Evolutionary conservation across 2,329 filamentous ascomycete species (phyloP), one percentile per base, ranked within the genome.

Genomic region (Scedosporium boydii): DNA sequence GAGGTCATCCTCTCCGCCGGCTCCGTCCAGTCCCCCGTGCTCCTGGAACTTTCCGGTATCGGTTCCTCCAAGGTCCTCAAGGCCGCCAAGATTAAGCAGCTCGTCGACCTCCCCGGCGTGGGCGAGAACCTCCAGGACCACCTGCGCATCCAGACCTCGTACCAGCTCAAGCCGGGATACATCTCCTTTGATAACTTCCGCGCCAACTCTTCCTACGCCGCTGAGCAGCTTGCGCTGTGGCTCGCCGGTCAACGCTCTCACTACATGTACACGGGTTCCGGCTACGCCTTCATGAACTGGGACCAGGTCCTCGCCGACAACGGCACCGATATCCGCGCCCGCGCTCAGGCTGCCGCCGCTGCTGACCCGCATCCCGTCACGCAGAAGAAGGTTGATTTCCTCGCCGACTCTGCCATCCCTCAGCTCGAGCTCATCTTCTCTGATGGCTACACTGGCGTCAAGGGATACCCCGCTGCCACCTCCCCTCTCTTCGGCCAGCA

Each of bases 111-210:
- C 44, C 73, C 76, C 1, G 74, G 73, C 26, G 76, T 81, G 1
- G 79, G 79, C 61, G 76, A 78, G 67, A 82, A 82, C 64, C 70
- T 80, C 42, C 77, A 79, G 65, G 79, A 82, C 66, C 79, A 81
- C 65, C 64, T 72, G 38, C 72, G 72, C 73, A 64, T 63, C 9
- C 58, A 58, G 46, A 61, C 57, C 34, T 61, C 46, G 29, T 65
- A 63, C 68, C 75, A 79, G 46, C 74, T 79, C 55, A 74, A 74
- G 60, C 72, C 75, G 14, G 72, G 71, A 14, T 59, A 62, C 58
- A 55, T 60, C 26, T 63, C 62, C 4, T 46, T 66, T 41, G 73
- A 77, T 59, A 63, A 69, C 23, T 63, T 77, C 6, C 60, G 66
- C 6, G 59, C 67, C 26, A 73, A 75, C 59, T 68, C 72, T 1